Base-by-base conservation (phyloP, 1,284 basidiomycete genomes). In the Calocybe gambosa region DNA sequence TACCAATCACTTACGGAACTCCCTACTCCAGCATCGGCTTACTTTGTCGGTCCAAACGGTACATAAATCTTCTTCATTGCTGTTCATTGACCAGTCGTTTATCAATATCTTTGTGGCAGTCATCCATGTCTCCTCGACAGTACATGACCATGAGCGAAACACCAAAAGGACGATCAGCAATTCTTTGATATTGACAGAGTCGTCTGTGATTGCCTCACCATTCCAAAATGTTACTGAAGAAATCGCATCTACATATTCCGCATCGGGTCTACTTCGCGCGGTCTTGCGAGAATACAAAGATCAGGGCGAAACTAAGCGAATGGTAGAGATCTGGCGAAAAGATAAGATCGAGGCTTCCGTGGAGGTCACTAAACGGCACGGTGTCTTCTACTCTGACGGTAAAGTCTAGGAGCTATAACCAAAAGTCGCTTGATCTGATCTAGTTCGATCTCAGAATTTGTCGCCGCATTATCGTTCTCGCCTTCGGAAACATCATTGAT, bases 341-440 rank as follows among this genome's bases (percentile, higher is more conserved):
- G 61, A 68, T 20, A 56, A 61, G 5, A 50, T 78, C 1, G 67
- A 75, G 39, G 65, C 61, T 0, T 70, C 66, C 0, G 58, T 70
- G 40, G 77, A 86, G 16, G 82, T 86, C 16, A 77, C 80, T 0
- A 71, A 78, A 21, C 54, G 58, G 1, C 82, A 86, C 52, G 78
- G 74, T 0, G 66, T 70, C 1, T 85, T 85, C 55, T 79, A 81
- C 50, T 64, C 71, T 2, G 84, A 85, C 53, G 80, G 84, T 82
- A 34, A 35, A 60, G 7, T 39, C 16, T n/a, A 10, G 3, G 25
- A 39, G 13, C 8, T 34, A 7, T 35, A 16, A 15, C 15, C 25
- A n/a, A 38, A 43, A 21, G 33, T 39, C 8, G 34, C 16, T 43
- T 23, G n/a, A 25, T 28, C 21, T 37, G 25, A 35, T 37, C 54